Conservation (phyloP, 257 asterid genomes). For the Echites panduratus region DNA sequence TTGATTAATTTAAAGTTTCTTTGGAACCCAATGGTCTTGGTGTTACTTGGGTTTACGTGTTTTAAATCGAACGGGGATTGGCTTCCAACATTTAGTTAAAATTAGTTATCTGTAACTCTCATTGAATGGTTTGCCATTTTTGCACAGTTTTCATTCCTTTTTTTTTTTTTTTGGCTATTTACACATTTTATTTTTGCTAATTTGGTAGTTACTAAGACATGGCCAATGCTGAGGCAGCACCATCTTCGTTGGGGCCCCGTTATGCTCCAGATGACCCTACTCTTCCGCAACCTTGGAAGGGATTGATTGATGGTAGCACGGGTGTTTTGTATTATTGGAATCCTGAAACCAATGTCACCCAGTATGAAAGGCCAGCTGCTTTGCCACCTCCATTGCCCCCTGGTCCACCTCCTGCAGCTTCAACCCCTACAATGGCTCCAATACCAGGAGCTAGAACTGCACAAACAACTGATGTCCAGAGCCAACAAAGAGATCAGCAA, state of each 20-base stretch:
- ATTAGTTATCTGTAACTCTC: not conserved
- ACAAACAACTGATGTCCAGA: constrained; percentile 44
- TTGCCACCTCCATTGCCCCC: constrained; percentile 63
- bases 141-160: not conserved
- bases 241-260: constrained; percentile 60
- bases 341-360: constrained; percentile 84
- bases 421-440: constrained; percentile 60
- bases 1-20: not conserved
- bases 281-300: constrained; percentile 93
- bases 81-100: not conserved
- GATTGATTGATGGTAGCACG: constrained; percentile 75
- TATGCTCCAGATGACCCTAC: constrained; percentile 93
- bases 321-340: constrained; percentile 79
- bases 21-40: not conserved
- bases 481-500: constrained; percentile 24
- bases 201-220: constrained; percentile 25
- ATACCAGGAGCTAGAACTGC: constrained; percentile 51
- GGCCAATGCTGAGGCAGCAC: constrained; percentile 66
- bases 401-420: constrained; percentile 56
- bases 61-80: not conserved
- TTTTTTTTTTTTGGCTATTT: too few species aligned
- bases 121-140: not conserved
- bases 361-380: constrained; percentile 68
- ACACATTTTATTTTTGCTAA: not conserved
- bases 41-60: not conserved